Base-by-base conservation (phyloP, 140 eudicot genomes). In the Stevia rebaudiana region DNA sequence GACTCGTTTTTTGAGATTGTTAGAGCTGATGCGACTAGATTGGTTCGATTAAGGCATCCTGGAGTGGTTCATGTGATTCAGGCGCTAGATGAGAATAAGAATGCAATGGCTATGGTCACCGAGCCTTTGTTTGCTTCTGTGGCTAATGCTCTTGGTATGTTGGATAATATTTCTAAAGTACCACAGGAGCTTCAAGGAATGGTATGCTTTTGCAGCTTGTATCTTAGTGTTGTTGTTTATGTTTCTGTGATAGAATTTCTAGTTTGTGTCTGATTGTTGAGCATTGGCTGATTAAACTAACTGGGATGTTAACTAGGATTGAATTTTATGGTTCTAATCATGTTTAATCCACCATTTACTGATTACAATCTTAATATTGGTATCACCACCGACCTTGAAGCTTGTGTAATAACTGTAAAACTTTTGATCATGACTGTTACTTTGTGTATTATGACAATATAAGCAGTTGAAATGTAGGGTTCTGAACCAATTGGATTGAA, bases 41-140 rank as follows among this genome's bases (percentile, higher is more conserved):
- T 92, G 64, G 98, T 92, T 30, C 62, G 98, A 67, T 72, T 92
- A 79, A 83, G 98, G 83, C 98, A 92, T 56, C 98, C 98, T 1
- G 98, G 98, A 8, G 96, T 92, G 24, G 94, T 92, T 2, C 98
- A 92, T 68, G 96, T 92, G 58, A 83, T 92, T 13, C 96, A 88
- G 53, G 98, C 80, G 17, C 48, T 88, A 54, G 98, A 92, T 56
- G 98, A 92, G 95, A 88, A 83, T 46, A 92, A 92, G 56, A 92
- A 79, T 78, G 87, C 92, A 0, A 88, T 92, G 98, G 98, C 98
- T 0, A 81, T 92, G 95, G 98, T 92, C 19, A 92, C 98, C 2
- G 98, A 92, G 56, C 98, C 98, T 17, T 59, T 92, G 58, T 88
- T 92, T 73, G 96, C 98, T 3, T 84, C 95, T 0, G 95, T 77